phyloP scores from a whole-genome alignment of 306 rosid species.

The Cucurbita moschata region DNA sequence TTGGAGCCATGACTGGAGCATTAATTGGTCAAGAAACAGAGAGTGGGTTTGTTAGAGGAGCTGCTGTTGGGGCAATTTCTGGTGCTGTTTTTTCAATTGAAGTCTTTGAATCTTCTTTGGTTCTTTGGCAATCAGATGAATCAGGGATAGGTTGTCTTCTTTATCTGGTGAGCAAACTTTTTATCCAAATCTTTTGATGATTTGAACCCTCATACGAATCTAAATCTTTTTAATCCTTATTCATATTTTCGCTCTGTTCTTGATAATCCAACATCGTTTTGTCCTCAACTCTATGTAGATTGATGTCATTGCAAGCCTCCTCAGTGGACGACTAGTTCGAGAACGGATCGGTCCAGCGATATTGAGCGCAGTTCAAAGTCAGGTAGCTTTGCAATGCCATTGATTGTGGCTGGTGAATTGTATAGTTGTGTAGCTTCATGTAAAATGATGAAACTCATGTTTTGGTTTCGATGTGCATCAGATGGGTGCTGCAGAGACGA shows the following conservation, averaged over 20 bases:
- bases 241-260: neutral
- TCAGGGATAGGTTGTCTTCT: slow-evolving; percentile 91
- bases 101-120: slow-evolving; percentile 90
- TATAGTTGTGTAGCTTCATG: neutral
- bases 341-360: slow-evolving; percentile 98
- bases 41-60: slow-evolving; percentile 95
- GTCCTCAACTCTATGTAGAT: slow-evolving; percentile 35
- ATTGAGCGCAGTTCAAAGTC: slow-evolving; percentile 98
- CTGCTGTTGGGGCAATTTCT: slow-evolving; percentile 96
- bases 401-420: neutral
- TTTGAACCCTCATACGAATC: neutral
- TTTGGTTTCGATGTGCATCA: slow-evolving; percentile 23
- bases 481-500: slow-evolving; percentile 90
- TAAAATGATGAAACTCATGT: neutral
- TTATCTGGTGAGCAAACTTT: slow-evolving; percentile 56
- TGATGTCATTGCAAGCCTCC: slow-evolving; percentile 89
- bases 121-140: slow-evolving; percentile 99
- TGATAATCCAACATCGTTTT: neutral
- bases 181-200: slow-evolving; percentile 1
- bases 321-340: slow-evolving; percentile 92
- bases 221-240: neutral
- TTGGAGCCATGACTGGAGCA: slow-evolving; percentile 97
- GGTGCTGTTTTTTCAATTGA: slow-evolving; percentile 99
- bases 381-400: slow-evolving; percentile 39
- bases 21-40: slow-evolving; percentile 98